Percentiles rank a stretch among this genome's conserved stretches.
Evolutionary conservation across 331 rosid genomes (phyloP).

Genomic region (Rhamnella rubrinervis): DNA sequence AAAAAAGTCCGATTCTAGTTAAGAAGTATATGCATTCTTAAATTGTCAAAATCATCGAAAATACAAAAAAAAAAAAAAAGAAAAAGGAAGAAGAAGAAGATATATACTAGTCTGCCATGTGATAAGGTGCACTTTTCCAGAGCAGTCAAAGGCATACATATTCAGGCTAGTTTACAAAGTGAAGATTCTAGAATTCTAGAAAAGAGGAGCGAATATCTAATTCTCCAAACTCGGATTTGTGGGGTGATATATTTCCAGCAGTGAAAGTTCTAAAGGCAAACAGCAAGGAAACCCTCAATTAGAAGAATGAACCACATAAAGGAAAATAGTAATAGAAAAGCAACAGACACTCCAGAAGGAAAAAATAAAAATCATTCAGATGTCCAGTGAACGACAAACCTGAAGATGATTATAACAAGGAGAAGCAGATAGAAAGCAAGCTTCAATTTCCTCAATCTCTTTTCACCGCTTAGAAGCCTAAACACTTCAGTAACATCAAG

Average conservation of each 20-base stretch:
- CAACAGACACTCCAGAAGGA: background rate
- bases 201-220: constrained; percentile 40
- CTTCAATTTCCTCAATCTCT: constrained; percentile 69
- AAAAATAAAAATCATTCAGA: background rate
- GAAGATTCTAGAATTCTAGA: constrained; percentile 34
- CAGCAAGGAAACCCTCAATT: constrained; percentile 22
- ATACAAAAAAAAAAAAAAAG: background rate
- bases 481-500: constrained; percentile 95
- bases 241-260: constrained; percentile 30
- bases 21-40: background rate
- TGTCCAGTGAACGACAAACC: constrained; percentile 49
- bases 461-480: constrained; percentile 66
- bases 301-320: constrained; percentile 14
- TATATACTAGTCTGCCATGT: background rate
- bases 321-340: background rate
- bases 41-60: background rate
- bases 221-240: constrained; percentile 32
- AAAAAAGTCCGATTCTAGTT: no score
- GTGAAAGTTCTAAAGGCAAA: constrained; percentile 37
- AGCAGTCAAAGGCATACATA: background rate
- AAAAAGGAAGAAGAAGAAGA: background rate
- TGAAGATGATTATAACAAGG: constrained; percentile 61
- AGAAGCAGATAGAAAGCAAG: constrained; percentile 63
- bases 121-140: background rate
- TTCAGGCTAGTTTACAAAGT: constrained; percentile 1